Evolutionary conservation across 2,329 filamentous ascomycete species (phyloP).

Genomic region (Scedosporium dehoogii): DNA sequence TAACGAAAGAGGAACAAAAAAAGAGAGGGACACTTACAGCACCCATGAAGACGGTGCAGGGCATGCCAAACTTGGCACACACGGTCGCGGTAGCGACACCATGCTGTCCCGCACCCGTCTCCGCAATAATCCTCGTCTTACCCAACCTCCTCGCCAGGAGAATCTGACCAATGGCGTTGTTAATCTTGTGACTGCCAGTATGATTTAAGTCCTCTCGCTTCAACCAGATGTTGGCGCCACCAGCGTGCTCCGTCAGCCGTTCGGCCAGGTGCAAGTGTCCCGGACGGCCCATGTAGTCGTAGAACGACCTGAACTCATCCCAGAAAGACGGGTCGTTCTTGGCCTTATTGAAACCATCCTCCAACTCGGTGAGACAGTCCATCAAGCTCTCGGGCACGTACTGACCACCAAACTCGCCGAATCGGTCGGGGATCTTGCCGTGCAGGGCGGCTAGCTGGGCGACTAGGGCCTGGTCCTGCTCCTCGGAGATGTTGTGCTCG

Average conservation of each 20-base stretch:
- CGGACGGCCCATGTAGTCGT: conserved; percentile 93
- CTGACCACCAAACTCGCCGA: conserved; percentile 93
- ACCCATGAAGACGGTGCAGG: conserved; percentile 97
- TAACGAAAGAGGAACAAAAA: too few relatives aligned
- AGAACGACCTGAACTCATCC: conserved; percentile 94
- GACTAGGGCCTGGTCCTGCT: conserved; percentile 51
- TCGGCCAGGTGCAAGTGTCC: conserved; percentile 85
- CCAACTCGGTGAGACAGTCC: conserved; percentile 87
- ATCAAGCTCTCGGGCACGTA: conserved; percentile 97
- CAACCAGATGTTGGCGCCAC: conserved; percentile 92
- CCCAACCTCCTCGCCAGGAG: conserved; percentile 76
- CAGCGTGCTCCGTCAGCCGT: conserved; percentile 76
- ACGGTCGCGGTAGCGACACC: conserved; percentile 96
- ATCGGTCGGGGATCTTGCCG: conserved; percentile 69
- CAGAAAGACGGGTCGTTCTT: conserved; percentile 86
- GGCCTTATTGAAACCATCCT: conserved; percentile 81
- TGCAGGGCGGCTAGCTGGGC: conserved; percentile 80
- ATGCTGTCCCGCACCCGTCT: conserved; percentile 95
- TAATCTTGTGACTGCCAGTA: conserved; percentile 98
- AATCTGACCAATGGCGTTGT: conserved; percentile 92
- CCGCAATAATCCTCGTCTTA: conserved; percentile 95
- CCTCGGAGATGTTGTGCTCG: conserved; percentile 47
- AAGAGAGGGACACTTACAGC: conserved; percentile 41
- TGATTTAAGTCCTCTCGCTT: conserved; percentile 98
- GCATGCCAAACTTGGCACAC: conserved; percentile 96